A percentile compares a stretch with the other conserved stretches of the same genome.
Conservation (phyloP, 148 eudicot genomes). For the Chenopodium suecicum region DNA sequence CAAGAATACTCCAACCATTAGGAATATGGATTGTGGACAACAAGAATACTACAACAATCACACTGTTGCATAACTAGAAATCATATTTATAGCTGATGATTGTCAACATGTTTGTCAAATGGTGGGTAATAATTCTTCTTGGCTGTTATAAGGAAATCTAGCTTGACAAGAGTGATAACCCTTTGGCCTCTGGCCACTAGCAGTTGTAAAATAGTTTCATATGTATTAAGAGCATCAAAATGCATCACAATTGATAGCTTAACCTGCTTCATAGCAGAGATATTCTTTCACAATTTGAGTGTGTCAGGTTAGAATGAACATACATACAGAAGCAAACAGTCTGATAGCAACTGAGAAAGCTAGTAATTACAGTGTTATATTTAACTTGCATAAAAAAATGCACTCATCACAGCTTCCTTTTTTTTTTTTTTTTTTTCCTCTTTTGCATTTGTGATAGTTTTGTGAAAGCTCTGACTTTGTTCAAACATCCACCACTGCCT, state of each 20-base stretch:
- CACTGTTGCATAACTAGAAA: conserved; percentile 1
- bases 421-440: too few species aligned
- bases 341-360: neutral
- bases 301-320: neutral
- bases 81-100: neutral
- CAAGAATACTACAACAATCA: neutral
- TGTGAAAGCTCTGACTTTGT: too few species aligned
- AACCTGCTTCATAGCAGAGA: too few species aligned
- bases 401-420: neutral
- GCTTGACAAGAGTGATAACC: neutral
- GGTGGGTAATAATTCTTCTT: neutral
- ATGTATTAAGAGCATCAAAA: neutral
- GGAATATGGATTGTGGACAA: neutral
- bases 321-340: neutral
- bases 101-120: neutral
- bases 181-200: neutral
- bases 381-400: neutral
- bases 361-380: neutral
- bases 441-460: too few species aligned
- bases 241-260: neutral
- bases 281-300: neutral
- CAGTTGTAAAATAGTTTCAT: neutral
- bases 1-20: conserved; percentile 16
- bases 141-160: too few species aligned
- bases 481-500: too few species aligned